These are phyloP conservation scores for Cutaneotrichosporon cutaneum DNA, from an alignment of 1,284 basidiomycete species.

Conservation along the genomic window DNA sequence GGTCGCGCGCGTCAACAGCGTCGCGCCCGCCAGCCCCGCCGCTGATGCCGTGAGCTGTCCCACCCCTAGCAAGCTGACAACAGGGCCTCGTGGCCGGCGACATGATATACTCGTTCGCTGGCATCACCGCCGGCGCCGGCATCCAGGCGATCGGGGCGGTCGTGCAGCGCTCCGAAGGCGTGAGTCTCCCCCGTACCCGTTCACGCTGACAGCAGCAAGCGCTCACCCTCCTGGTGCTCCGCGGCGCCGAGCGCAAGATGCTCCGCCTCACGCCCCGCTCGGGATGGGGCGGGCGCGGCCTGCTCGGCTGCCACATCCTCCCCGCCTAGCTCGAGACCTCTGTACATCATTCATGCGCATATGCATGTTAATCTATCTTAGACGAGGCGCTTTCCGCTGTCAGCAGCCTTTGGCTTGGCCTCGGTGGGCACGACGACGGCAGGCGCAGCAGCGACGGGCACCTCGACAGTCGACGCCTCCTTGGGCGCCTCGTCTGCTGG, in stretches of 20 bases:
- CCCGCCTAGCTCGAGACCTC: conserved; percentile 52
- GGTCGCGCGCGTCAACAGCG: conserved; percentile 74
- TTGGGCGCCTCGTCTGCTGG: not conserved
- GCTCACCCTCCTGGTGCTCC: conserved; percentile 56
- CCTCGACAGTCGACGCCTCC: not conserved
- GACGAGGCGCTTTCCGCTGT: conserved; percentile 32
- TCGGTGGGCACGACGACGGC: not conserved
- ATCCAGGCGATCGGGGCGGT: conserved; percentile 68
- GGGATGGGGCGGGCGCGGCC: conserved; percentile 75
- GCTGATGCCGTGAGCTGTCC: conserved; percentile 68
- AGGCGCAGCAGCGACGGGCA: not conserved
- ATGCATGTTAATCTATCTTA: conserved; percentile 24
- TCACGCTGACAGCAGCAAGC: conserved; percentile 50
- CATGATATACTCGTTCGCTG: conserved; percentile 70
- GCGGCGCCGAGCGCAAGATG: conserved; percentile 50
- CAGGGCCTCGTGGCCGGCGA: conserved; percentile 72
- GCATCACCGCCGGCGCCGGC: conserved; percentile 56
- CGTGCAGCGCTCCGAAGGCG: conserved; percentile 72
- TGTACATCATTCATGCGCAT: conserved; percentile 12
- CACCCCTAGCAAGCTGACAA: conserved; percentile 12
- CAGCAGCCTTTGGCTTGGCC: conserved; percentile 16
- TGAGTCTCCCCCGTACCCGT: conserved; percentile 51
- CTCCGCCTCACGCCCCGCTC: conserved; percentile 60
- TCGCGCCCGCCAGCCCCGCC: conserved; percentile 74
- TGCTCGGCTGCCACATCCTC: conserved; percentile 78